Evolutionary conservation across 1,284 basidiomycete species (phyloP).

Genomic region (Serendipita sp.): DNA sequence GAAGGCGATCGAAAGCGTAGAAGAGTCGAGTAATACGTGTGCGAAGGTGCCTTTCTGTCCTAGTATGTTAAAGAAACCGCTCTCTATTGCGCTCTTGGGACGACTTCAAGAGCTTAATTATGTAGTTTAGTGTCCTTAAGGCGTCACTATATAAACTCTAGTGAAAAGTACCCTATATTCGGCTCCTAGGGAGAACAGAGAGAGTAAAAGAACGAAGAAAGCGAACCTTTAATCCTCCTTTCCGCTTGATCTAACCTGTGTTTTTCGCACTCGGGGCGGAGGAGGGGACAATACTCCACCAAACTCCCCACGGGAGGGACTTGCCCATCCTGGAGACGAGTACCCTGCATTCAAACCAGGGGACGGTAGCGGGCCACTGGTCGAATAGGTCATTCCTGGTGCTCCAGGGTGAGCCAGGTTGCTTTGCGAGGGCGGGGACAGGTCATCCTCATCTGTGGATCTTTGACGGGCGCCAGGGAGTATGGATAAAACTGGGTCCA

Average conservation of each 20-base stretch:
- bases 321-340: background rate
- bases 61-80: background rate
- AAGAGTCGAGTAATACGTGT: background rate
- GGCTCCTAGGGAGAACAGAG: too few species aligned
- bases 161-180: too few species aligned
- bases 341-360: background rate
- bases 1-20: background rate
- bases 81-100: background rate
- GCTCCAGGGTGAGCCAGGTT: background rate
- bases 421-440: conserved; percentile 7
- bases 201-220: background rate
- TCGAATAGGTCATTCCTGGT: background rate
- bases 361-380: background rate
- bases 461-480: conserved; percentile 7
- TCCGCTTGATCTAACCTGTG: background rate
- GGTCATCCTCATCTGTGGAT: background rate
- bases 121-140: too few species aligned
- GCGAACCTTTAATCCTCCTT: background rate
- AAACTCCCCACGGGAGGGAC: background rate
- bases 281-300: background rate
- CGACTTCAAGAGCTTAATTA: too few species aligned
- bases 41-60: background rate
- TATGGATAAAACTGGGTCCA: conserved; percentile 1
- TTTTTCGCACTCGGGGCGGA: background rate
- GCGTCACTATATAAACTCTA: too few species aligned